phyloP scores from a whole-genome alignment of 805 yeast genomes.

The Martiniozyma abietophila region DNA sequence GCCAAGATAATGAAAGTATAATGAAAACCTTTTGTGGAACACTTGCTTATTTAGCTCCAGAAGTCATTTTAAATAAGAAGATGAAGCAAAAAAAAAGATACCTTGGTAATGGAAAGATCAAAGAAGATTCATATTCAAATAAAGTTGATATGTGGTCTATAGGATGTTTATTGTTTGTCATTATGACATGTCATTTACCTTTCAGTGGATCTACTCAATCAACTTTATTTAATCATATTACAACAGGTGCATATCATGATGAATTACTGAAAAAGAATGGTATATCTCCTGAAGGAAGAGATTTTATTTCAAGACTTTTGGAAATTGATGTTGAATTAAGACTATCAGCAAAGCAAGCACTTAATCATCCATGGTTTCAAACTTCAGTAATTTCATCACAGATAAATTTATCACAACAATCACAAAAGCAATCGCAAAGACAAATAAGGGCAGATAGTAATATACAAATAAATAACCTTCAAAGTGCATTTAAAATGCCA shows the following conservation, averaged over 20 bases:
- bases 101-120: slow-evolving; percentile 25
- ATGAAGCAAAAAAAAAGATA: slow-evolving; percentile 19
- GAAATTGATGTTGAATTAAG: slow-evolving; percentile 70
- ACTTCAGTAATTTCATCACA: slow-evolving; percentile 26
- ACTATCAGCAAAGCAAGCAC: slow-evolving; percentile 66
- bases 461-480: not conserved
- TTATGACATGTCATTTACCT: slow-evolving; percentile 88
- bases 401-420: slow-evolving; percentile 54
- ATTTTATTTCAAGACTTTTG: slow-evolving; percentile 60
- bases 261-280: slow-evolving; percentile 55
- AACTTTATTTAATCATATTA: slow-evolving; percentile 67
- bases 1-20: slow-evolving; percentile 71
- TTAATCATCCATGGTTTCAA: slow-evolving; percentile 74
- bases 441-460: slow-evolving; percentile 2
- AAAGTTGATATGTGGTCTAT: slow-evolving; percentile 97
- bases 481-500: slow-evolving; percentile 11
- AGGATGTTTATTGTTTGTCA: slow-evolving; percentile 89
- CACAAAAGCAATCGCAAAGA: slow-evolving; percentile 22
- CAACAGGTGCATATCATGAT: slow-evolving; percentile 70
- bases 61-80: slow-evolving; percentile 53
- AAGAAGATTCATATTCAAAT: slow-evolving; percentile 53
- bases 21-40: slow-evolving; percentile 98
- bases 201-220: slow-evolving; percentile 91
- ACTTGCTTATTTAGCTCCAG: slow-evolving; percentile 94
- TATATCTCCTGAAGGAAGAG: slow-evolving; percentile 59